A percentile compares a stretch with the other conserved stretches of the same genome.
Conservation (phyloP, 306 rosid genomes). For the Cicer chorassanicum region DNA sequence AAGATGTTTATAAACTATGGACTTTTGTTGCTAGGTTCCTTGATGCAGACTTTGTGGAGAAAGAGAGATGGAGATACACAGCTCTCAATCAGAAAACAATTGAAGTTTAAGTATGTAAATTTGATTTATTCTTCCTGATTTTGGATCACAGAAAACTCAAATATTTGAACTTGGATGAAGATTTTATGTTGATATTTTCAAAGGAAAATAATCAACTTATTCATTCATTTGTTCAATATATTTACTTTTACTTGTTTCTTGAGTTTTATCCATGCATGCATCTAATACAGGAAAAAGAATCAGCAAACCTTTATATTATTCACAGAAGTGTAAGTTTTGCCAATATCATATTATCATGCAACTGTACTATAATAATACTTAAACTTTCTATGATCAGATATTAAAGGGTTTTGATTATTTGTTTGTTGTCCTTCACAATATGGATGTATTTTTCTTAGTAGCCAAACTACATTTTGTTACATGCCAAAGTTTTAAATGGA, state of each 20-base stretch:
- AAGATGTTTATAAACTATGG: conserved; percentile 83
- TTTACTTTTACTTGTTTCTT: conserved; percentile 35
- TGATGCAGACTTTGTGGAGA: conserved; percentile 96
- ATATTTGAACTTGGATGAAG: conserved; percentile 36
- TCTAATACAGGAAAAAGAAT: conserved; percentile 7
- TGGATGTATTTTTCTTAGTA: not conserved
- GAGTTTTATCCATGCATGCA: conserved; percentile 36
- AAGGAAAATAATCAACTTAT: conserved; percentile 21
- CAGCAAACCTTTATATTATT: not conserved
- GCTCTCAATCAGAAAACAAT: conserved; percentile 85
- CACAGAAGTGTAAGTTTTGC: not conserved
- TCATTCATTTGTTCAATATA: conserved; percentile 41
- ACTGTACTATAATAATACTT: not conserved
- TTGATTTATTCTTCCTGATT: conserved; percentile 43
- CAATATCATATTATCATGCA: not conserved
- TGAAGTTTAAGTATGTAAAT: conserved; percentile 58
- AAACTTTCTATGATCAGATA: not conserved
- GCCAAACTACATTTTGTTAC: not conserved
- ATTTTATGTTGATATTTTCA: conserved; percentile 33
- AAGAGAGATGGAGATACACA: conserved; percentile 97
- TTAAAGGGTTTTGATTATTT: not conserved
- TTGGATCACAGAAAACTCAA: conserved; percentile 27
- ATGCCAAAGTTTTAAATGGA: not conserved
- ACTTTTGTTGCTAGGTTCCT: conserved; percentile 87
- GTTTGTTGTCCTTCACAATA: not conserved